Conservation (phyloP, 495 filamentous ascomycete genomes). For the Lophiotrema nucula region DNA sequence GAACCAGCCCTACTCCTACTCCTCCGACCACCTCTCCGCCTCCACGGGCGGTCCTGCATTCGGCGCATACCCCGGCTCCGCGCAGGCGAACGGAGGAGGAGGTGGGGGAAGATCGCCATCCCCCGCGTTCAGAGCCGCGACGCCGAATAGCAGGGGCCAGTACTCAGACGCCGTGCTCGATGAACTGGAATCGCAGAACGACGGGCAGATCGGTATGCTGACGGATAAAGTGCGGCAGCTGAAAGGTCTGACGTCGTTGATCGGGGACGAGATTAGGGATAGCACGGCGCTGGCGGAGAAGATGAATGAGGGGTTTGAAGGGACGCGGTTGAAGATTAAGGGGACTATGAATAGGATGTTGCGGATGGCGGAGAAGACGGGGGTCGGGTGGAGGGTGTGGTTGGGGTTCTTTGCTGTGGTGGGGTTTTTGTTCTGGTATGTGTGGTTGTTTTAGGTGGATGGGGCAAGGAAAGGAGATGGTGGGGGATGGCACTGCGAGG, state of each 20-base stretch:
- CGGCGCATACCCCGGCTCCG: constrained; percentile 52
- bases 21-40: constrained; percentile 37
- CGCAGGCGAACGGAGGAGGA: constrained; percentile 38
- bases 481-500: no score
- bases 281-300: constrained; percentile 79
- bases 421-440: constrained; percentile 77
- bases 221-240: constrained; percentile 85
- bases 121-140: constrained; percentile 61
- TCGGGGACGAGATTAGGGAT: constrained; percentile 90
- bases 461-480: neutral
- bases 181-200: constrained; percentile 94
- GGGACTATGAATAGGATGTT: constrained; percentile 98
- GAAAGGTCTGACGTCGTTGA: constrained; percentile 89
- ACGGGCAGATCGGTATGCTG: constrained; percentile 84
- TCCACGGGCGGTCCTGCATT: constrained; percentile 31
- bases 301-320: constrained; percentile 90
- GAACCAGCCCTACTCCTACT: neutral
- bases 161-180: constrained; percentile 91
- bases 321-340: constrained; percentile 70
- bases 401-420: constrained; percentile 80
- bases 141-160: constrained; percentile 86
- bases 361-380: constrained; percentile 88
- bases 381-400: constrained; percentile 94
- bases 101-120: constrained; percentile 34
- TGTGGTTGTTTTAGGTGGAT: constrained; percentile 70